Evolutionary conservation across 768 basidiomycete genomes (phyloP).

Genomic region (Rhodocollybia butyracea): DNA sequence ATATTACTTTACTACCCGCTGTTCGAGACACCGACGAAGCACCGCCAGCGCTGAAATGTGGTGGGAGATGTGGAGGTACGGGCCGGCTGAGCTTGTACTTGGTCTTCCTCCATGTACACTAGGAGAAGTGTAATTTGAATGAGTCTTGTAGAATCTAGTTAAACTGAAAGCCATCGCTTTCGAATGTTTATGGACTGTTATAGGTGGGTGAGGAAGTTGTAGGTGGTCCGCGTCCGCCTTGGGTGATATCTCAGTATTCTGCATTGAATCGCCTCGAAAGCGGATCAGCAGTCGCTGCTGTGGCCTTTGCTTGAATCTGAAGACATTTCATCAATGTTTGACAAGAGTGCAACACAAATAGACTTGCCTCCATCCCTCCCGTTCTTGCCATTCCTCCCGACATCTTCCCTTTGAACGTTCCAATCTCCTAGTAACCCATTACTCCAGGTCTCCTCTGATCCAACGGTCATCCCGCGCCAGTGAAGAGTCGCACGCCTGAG

Average conservation of each 20-base stretch:
- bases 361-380: slow-evolving; percentile 28
- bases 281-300: slow-evolving; percentile 68
- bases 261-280: slow-evolving; percentile 29
- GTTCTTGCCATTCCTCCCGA: slow-evolving; percentile 21
- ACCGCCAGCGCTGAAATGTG: neutral
- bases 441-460: slow-evolving; percentile 64
- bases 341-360: slow-evolving; percentile 7
- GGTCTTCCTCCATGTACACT: slow-evolving; percentile 7
- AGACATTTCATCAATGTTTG: slow-evolving; percentile 22
- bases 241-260: too few species aligned
- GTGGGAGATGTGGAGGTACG: neutral
- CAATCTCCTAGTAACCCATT: slow-evolving; percentile 62
- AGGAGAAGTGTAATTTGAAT: slow-evolving; percentile 14
- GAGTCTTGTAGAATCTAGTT: slow-evolving; percentile 55
- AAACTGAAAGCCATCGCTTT: slow-evolving; percentile 78
- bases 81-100: neutral
- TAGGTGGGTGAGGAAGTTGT: slow-evolving; percentile 22
- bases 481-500: slow-evolving; percentile 14
- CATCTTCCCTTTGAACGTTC: slow-evolving; percentile 50
- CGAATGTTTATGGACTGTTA: slow-evolving; percentile 80
- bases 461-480: slow-evolving; percentile 49
- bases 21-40: neutral
- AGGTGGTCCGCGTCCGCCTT: neutral
- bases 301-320: slow-evolving; percentile 51
- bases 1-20: slow-evolving; percentile 41